phyloP scores from a whole-genome alignment of 768 basidiomycete genomes.

The Pholiota molesta region DNA sequence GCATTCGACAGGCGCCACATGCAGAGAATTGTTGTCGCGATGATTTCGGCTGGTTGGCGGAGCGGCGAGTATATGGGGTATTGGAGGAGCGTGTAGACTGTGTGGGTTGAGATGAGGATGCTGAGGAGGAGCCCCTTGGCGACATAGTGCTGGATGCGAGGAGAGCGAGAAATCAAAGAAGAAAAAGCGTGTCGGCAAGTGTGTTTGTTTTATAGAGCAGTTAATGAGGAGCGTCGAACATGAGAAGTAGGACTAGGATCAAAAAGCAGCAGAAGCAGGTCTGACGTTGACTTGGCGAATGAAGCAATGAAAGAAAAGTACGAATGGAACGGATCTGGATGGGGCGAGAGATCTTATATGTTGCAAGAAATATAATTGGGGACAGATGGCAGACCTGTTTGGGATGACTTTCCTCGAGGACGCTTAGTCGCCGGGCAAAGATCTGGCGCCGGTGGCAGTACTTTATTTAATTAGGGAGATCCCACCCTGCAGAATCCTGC shows the following conservation, averaged over 20 bases:
- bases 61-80: slow-evolving; percentile 51
- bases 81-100: slow-evolving; percentile 34
- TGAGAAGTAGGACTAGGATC: slow-evolving; percentile 28
- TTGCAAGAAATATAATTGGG: slow-evolving; percentile 24
- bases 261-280: slow-evolving; percentile 23
- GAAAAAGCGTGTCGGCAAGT: slow-evolving; percentile 24
- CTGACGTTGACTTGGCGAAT: slow-evolving; percentile 36
- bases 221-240: slow-evolving; percentile 32
- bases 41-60: slow-evolving; percentile 70
- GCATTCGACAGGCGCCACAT: slow-evolving; percentile 90
- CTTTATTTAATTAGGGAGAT: slow-evolving; percentile 31
- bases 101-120: slow-evolving; percentile 37
- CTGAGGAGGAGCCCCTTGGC: slow-evolving; percentile 47
- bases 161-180: slow-evolving; percentile 19
- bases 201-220: slow-evolving; percentile 38
- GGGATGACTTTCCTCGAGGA: slow-evolving; percentile 34
- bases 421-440: slow-evolving; percentile 37
- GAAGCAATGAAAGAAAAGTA: slow-evolving; percentile 27
- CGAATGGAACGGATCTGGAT: slow-evolving; percentile 50
- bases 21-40: slow-evolving; percentile 88
- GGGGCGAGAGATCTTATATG: slow-evolving; percentile 30
- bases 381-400: slow-evolving; percentile 13
- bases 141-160: slow-evolving; percentile 49
- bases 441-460: slow-evolving; percentile 37
- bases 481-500: slow-evolving; percentile 25